Evolutionary conservation across 768 basidiomycete species (phyloP).

Genomic region (Mycena vitilis): DNA sequence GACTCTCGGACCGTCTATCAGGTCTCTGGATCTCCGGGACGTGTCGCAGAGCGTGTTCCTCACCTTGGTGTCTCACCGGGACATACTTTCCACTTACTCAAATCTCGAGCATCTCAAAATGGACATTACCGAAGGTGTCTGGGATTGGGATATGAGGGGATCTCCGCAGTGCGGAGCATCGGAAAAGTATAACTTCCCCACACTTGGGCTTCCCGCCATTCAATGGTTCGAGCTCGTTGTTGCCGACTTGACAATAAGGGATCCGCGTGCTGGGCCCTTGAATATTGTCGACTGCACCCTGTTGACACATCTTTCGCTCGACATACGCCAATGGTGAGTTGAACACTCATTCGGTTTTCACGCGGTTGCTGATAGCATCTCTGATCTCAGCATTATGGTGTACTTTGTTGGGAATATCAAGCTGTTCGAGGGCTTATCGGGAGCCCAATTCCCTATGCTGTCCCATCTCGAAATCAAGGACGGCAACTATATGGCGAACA

Average conservation of each 20-base stretch:
- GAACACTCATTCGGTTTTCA: background rate
- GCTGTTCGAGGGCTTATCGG: slow-evolving; percentile 27
- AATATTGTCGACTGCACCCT: slow-evolving; percentile 32
- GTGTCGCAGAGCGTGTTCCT: slow-evolving; percentile 21
- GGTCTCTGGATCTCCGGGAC: slow-evolving; percentile 30
- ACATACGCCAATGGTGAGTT: slow-evolving; percentile 34
- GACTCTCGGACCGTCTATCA: slow-evolving; percentile 26
- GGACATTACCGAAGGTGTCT: slow-evolving; percentile 38
- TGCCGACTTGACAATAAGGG: slow-evolving; percentile 31
- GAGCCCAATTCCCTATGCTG: slow-evolving; percentile 26
- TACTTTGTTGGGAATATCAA: slow-evolving; percentile 10
- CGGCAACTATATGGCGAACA: background rate
- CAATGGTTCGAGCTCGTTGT: slow-evolving; percentile 35
- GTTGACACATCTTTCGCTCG: slow-evolving; percentile 32
- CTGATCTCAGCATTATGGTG: background rate
- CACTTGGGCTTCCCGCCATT: slow-evolving; percentile 37
- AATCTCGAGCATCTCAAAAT: slow-evolving; percentile 31
- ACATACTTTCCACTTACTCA: slow-evolving; percentile 21
- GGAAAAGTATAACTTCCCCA: slow-evolving; percentile 20
- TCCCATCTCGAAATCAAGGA: slow-evolving; percentile 36
- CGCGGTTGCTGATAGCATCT: too few species aligned
- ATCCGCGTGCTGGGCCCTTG: slow-evolving; percentile 28
- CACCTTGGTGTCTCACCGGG: slow-evolving; percentile 10
- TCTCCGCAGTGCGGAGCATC: slow-evolving; percentile 36
- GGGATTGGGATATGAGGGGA: slow-evolving; percentile 37